Evolutionary conservation across 2,329 filamentous ascomycete species (phyloP).

Genomic region (Alternaria viburni): DNA sequence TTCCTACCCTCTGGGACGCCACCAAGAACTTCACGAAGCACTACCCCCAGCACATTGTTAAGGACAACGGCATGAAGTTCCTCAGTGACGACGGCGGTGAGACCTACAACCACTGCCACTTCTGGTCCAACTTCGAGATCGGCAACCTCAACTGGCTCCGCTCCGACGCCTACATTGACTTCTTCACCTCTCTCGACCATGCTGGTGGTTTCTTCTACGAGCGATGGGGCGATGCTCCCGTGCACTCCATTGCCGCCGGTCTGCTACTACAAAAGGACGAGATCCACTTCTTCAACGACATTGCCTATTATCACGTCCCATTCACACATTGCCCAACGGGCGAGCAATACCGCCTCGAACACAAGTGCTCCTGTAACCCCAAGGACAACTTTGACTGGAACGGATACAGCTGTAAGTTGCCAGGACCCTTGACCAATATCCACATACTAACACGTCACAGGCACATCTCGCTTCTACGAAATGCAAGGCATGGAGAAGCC

Average conservation of each 20-base stretch:
- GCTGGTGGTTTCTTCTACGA: conserved; percentile 99
- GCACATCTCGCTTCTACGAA: conserved; percentile 86
- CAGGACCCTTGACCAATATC: neutral
- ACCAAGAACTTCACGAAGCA: conserved; percentile 92
- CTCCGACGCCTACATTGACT: conserved; percentile 86
- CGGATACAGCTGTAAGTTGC: conserved; percentile 85
- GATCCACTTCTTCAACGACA: conserved; percentile 98
- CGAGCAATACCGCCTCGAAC: conserved; percentile 80
- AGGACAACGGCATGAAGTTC: conserved; percentile 88
- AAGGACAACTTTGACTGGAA: conserved; percentile 99
- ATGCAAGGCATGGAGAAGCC: conserved; percentile 82
- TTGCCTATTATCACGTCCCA: conserved; percentile 96
- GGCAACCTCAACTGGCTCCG: conserved; percentile 93
- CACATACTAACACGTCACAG: conserved; percentile 59
- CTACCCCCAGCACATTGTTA: conserved; percentile 84
- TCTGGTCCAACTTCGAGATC: conserved; percentile 99
- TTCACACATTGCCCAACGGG: conserved; percentile 97
- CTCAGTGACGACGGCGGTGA: conserved; percentile 90
- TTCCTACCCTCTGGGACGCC: conserved; percentile 94
- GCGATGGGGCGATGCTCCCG: conserved; percentile 95
- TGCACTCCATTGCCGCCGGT: conserved; percentile 94
- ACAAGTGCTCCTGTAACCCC: conserved; percentile 94
- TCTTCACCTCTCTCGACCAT: conserved; percentile 83
- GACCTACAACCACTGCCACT: conserved; percentile 96
- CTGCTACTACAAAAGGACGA: conserved; percentile 90